A percentile compares a stretch with the other conserved stretches of the same genome.
phyloP scores from a whole-genome alignment of 2,329 filamentous ascomycete species.

The Colletotrichum chrysophilum region DNA sequence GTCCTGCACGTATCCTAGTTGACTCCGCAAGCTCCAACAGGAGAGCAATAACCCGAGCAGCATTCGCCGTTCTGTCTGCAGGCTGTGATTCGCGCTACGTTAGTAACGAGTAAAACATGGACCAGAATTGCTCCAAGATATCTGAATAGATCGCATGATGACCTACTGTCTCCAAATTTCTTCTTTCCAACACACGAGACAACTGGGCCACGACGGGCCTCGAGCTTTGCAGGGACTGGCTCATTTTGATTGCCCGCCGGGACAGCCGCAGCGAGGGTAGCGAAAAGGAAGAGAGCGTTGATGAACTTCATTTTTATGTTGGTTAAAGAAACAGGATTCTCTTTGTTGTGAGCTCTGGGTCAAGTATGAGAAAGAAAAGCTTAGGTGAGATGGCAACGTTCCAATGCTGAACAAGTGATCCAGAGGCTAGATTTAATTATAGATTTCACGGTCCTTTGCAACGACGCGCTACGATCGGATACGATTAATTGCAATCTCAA shows the following conservation, averaged over 20 bases:
- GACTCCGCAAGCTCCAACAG: background rate
- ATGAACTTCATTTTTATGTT: background rate
- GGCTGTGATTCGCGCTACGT: background rate
- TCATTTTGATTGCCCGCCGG: background rate
- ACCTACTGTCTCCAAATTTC: background rate
- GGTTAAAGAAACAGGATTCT: accelerated
- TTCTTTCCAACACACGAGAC: background rate
- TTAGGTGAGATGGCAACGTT: background rate
- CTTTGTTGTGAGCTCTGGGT: background rate
- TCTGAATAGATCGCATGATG: accelerated
- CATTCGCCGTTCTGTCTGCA: background rate
- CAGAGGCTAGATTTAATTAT: background rate
- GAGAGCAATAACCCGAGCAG: background rate
- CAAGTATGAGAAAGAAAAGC: background rate
- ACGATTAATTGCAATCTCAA: background rate
- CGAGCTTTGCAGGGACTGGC: background rate
- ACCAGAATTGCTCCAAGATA: background rate
- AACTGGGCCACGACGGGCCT: background rate
- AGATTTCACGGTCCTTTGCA: background rate
- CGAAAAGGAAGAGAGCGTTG: background rate
- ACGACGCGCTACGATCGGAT: accelerated
- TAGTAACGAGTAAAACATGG: background rate
- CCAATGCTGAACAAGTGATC: background rate
- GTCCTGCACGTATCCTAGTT: background rate
- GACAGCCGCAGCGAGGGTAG: background rate